These are phyloP conservation scores for Hypoxylon sp. DNA, from an alignment of 2,329 filamentous ascomycete genomes.

Conservation along the genomic window DNA sequence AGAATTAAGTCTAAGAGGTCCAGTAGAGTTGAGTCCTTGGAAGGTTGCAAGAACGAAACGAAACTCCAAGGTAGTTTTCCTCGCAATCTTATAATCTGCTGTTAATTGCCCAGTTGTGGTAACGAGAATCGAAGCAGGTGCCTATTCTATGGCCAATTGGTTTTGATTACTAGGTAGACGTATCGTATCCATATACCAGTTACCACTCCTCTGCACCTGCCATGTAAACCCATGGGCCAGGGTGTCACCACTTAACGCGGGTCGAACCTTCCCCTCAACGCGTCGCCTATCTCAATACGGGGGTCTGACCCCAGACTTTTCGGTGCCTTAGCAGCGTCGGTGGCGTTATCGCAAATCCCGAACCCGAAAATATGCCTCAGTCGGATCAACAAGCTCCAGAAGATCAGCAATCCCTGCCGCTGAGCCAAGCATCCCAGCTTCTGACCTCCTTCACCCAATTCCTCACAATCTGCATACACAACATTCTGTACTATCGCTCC, in stretches of 20 bases:
- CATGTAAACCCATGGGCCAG: neutral
- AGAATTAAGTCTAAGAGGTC: slow-evolving; percentile 5
- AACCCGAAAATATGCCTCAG: slow-evolving; percentile 21
- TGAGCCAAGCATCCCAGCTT: slow-evolving; percentile 65
- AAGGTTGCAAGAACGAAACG: neutral
- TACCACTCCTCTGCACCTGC: too few relatives aligned
- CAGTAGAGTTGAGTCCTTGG: too few relatives aligned
- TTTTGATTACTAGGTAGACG: too few relatives aligned
- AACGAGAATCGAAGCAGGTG: neutral
- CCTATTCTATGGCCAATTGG: too few relatives aligned
- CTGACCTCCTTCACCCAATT: slow-evolving; percentile 81
- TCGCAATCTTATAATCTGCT: neutral
- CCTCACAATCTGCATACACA: slow-evolving; percentile 85
- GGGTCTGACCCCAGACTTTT: neutral
- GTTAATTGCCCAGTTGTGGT: neutral
- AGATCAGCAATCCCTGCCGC: slow-evolving; percentile 49
- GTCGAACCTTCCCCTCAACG: slow-evolving; percentile 45
- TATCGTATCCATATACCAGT: too few relatives aligned
- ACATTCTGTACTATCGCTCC: slow-evolving; percentile 83
- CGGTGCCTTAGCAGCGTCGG: neutral
- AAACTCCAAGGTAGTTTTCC: neutral
- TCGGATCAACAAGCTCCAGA: slow-evolving; percentile 21
- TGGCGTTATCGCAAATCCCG: slow-evolving; percentile 1
- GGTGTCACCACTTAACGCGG: slow-evolving; percentile 31
- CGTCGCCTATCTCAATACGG: slow-evolving; percentile 26